Evolutionary conservation across 2,329 filamentous ascomycete genomes (phyloP).

Genomic region (Colletotrichum cordylinicola): DNA sequence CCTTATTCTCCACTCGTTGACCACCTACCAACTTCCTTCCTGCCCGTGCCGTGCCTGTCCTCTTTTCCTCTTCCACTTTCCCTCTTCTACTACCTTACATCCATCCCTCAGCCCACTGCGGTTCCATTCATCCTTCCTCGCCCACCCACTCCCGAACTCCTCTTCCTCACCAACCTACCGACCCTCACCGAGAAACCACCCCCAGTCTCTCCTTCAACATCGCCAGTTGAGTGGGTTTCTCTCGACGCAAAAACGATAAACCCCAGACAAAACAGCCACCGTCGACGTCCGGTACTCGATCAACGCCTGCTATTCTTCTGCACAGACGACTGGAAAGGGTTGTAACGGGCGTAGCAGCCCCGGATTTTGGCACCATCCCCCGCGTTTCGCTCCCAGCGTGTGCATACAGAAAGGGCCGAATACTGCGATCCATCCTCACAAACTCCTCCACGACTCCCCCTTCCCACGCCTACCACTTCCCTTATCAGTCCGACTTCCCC

Average conservation of each 20-base stretch:
- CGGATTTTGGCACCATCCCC: conserved; percentile 24
- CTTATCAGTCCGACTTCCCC: conserved; percentile 15
- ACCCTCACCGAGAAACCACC: conserved; percentile 12
- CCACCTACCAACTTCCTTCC: background rate
- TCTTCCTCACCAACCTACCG: background rate
- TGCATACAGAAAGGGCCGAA: conserved; percentile 23
- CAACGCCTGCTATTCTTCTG: background rate
- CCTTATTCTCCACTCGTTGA: background rate
- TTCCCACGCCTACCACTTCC: background rate
- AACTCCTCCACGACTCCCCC: conserved; percentile 8
- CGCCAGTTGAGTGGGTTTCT: background rate
- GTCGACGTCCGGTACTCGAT: background rate
- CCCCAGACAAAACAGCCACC: background rate
- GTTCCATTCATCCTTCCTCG: background rate
- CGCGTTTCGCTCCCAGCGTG: conserved; percentile 21
- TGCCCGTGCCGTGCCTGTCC: background rate
- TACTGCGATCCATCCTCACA: conserved; percentile 18
- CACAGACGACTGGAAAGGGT: conserved; percentile 11
- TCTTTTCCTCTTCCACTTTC: background rate
- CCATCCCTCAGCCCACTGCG: background rate
- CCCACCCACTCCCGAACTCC: background rate
- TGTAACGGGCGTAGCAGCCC: conserved; percentile 18
- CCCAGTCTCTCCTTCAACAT: background rate
- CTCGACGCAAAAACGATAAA: background rate
- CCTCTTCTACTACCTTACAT: background rate